phyloP scores from a whole-genome alignment of 179 eudicot genomes.

The Monotropa hypopitys region DNA sequence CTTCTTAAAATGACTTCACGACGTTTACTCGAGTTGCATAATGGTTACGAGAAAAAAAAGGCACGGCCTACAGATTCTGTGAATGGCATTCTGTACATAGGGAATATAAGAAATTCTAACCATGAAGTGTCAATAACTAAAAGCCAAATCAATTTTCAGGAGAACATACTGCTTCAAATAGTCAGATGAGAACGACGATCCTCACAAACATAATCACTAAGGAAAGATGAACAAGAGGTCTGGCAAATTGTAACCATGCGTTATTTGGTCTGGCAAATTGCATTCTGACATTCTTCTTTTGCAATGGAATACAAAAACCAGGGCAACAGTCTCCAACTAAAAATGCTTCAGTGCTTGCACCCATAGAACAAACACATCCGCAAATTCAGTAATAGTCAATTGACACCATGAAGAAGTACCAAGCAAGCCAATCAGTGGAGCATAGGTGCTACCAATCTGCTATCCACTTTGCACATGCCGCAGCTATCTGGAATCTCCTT shows the following conservation, averaged over 20 bases:
- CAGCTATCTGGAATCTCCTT: not conserved
- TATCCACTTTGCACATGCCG: not conserved
- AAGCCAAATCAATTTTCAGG: too few species aligned
- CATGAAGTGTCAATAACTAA: not conserved
- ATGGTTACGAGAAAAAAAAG: not conserved
- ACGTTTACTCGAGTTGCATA: not conserved
- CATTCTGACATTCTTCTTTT: not conserved
- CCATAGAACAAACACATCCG: not conserved
- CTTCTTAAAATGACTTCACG: not conserved
- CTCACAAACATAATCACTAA: not conserved
- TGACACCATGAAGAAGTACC: slow-evolving; percentile 1
- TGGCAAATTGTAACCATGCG: too few species aligned
- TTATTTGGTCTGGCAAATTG: too few species aligned
- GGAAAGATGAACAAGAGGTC: not conserved
- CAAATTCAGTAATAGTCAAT: not conserved
- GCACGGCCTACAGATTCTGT: not conserved
- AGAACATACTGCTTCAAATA: too few species aligned
- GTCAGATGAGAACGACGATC: not conserved
- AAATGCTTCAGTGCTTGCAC: not conserved
- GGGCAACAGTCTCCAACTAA: not conserved
- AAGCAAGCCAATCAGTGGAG: not conserved
- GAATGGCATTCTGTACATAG: not conserved
- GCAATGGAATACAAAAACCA: not conserved
- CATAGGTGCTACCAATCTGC: not conserved
- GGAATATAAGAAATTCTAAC: not conserved